A percentile compares a stretch with the other conserved stretches of the same genome.
phyloP scores from a whole-genome alignment of 129 eudicot species.

The Helianthus tuberosus region DNA sequence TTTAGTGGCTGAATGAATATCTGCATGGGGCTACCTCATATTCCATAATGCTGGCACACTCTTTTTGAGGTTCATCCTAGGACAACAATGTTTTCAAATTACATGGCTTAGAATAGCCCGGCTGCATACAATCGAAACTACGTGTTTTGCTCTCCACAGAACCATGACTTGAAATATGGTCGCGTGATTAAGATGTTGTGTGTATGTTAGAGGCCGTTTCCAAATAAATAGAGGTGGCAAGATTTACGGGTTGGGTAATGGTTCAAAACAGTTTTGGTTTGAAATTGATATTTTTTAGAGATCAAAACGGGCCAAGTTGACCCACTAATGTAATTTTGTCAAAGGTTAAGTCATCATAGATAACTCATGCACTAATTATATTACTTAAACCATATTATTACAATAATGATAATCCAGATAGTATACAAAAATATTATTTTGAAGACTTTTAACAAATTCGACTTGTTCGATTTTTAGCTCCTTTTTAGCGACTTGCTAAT shows the following conservation, averaged over 20 bases:
- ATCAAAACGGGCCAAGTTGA: no score
- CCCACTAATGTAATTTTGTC: no score
- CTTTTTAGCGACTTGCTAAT: no score
- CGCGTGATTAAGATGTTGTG: not conserved
- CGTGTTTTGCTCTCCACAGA: constrained; percentile 8
- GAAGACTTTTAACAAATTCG: no score
- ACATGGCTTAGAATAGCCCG: constrained; percentile 24
- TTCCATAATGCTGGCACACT: constrained; percentile 33
- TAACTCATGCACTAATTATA: no score
- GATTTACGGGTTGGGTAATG: not conserved
- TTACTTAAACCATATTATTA: no score
- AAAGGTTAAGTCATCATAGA: no score
- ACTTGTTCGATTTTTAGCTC: no score
- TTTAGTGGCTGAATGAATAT: constrained; percentile 36
- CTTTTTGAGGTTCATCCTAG: constrained; percentile 28
- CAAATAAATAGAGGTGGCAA: not conserved
- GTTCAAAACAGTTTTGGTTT: not conserved
- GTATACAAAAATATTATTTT: no score
- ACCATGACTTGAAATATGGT: not conserved
- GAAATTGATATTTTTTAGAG: not conserved
- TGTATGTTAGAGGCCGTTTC: not conserved
- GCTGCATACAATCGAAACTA: constrained; percentile 10
- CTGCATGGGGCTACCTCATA: constrained; percentile 26
- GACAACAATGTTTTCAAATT: constrained; percentile 24
- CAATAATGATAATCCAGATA: no score